Base-by-base conservation (phyloP, 768 basidiomycete species). In the Tricholoma hemisulphureum region DNA sequence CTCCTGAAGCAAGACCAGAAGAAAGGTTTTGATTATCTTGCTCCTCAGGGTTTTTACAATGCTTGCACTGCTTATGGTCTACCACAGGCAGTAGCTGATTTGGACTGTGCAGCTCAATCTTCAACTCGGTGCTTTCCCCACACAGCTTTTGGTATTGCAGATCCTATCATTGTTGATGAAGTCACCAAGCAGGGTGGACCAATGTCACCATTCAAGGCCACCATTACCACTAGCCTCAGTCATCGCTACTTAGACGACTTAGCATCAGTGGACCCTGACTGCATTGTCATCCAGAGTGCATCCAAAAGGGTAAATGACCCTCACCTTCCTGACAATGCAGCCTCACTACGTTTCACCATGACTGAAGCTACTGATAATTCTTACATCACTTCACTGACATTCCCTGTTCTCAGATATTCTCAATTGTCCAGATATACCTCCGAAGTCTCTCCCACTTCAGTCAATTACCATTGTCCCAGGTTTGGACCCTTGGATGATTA, bases 291-390 rank as follows among this genome's bases (percentile, higher is more conserved):
- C 7, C 18, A 41, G 18, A 41, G 39, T 18, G 20, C 39, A 2
- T 20, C 39, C 2, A 41, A 41, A 41, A 2, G 1, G 18, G 31
- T 21, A 14, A 16, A n/a, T 35, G 21, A 28, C 16, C 14, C 31
- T 21, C 51, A 35, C 6, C 51, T 23, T 35, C 51, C 21, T 23
- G 35, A 53, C 24, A 5, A 53, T 53, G 34, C 20, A 23, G 23
- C 21, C 35, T 26, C 32, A 35, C 34, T 34, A 39, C 8, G 52
- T 35, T 53, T 34, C 11, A 51, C 62, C 4, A 67, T 69, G 63
- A 61, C 65, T 21, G 65, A 69, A 54, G 68, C 68, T 13, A 67
- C 63, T 4, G 65, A 69, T 56, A 64, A 69, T 29, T 60, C 62
- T 0, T 63, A 58, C n/a, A 52, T 68, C n/a, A n/a, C n/a, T n/a